Evolutionary conservation across 2,329 filamentous ascomycete species (phyloP).

Genomic region (Scolecobasidium constrictum): DNA sequence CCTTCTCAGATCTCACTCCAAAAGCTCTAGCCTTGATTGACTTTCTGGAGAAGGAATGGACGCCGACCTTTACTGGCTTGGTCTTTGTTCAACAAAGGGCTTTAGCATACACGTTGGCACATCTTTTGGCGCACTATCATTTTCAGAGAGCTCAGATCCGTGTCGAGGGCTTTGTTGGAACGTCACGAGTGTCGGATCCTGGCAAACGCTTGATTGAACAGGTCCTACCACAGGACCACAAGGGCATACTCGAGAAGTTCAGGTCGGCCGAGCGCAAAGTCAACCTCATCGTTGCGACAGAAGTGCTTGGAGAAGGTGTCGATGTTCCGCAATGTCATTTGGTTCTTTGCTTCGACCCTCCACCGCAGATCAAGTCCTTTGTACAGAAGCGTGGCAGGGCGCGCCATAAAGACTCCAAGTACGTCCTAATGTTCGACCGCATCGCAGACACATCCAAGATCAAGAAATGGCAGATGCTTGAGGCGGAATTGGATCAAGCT

Average conservation of each 20-base stretch:
- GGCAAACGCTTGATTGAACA: slow-evolving; percentile 40
- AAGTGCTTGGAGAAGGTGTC: slow-evolving; percentile 50
- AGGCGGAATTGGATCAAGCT: slow-evolving; percentile 58
- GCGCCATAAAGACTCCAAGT: slow-evolving; percentile 44
- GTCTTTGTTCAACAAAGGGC: slow-evolving; percentile 37
- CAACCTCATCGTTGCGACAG: slow-evolving; percentile 48
- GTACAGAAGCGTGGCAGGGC: slow-evolving; percentile 56
- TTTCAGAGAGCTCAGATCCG: neutral
- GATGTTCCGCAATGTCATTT: slow-evolving; percentile 53
- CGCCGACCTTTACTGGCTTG: slow-evolving; percentile 26
- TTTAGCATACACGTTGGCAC: slow-evolving; percentile 30
- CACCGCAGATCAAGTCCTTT: slow-evolving; percentile 52
- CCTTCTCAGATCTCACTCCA: slow-evolving; percentile 14
- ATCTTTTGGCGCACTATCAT: slow-evolving; percentile 24
- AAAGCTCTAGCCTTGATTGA: slow-evolving; percentile 27
- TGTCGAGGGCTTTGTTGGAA: slow-evolving; percentile 4
- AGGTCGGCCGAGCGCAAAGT: slow-evolving; percentile 32
- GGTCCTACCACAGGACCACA: slow-evolving; percentile 35
- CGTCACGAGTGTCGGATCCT: slow-evolving; percentile 25
- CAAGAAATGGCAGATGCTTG: slow-evolving; percentile 53
- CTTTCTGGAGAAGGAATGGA: slow-evolving; percentile 23
- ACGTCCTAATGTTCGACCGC: slow-evolving; percentile 39
- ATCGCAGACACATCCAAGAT: slow-evolving; percentile 23
- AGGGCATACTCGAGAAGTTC: slow-evolving; percentile 43
- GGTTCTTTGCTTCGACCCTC: slow-evolving; percentile 53